phyloP scores from a whole-genome alignment of 2,329 filamentous ascomycete species.

The Gaeumannomyces sp. region DNA sequence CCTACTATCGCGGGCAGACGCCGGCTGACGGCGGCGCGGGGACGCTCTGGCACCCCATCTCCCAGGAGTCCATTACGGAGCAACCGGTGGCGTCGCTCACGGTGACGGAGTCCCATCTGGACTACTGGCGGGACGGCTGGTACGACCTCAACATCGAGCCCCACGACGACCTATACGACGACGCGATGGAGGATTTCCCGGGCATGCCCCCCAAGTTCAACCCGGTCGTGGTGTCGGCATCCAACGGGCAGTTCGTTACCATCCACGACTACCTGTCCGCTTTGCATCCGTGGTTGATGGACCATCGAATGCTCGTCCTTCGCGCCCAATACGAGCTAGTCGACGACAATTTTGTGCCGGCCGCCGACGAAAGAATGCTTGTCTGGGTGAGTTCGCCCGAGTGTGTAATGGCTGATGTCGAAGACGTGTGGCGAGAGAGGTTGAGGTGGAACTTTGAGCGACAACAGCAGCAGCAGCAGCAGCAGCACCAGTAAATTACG shows the following conservation, averaged over 20 bases:
- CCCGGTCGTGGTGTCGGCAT: conserved; percentile 7
- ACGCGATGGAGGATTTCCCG: too few relatives aligned
- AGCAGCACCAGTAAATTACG: not conserved
- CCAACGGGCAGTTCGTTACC: conserved; percentile 15
- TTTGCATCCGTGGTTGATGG: conserved; percentile 19
- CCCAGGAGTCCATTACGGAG: not conserved
- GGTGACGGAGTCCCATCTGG: not conserved
- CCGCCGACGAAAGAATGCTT: not conserved
- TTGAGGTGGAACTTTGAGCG: not conserved
- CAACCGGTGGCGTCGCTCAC: not conserved
- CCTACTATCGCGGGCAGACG: not conserved
- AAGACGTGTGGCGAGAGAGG: not conserved
- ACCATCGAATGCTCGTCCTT: not conserved
- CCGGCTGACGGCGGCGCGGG: not conserved
- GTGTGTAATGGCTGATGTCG: not conserved
- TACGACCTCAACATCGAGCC: not conserved
- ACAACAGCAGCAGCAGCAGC: not conserved
- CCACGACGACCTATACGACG: not conserved
- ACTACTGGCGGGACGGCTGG: not conserved
- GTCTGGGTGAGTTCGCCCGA: not conserved
- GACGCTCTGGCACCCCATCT: conserved; percentile 1
- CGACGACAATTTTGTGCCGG: not conserved
- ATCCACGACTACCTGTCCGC: conserved; percentile 19
- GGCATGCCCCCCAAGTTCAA: conserved; percentile 1
- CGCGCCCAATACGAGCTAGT: not conserved